Conservation (phyloP, 2,329 filamentous ascomycete species). For the Botrytis squamosa region DNA sequence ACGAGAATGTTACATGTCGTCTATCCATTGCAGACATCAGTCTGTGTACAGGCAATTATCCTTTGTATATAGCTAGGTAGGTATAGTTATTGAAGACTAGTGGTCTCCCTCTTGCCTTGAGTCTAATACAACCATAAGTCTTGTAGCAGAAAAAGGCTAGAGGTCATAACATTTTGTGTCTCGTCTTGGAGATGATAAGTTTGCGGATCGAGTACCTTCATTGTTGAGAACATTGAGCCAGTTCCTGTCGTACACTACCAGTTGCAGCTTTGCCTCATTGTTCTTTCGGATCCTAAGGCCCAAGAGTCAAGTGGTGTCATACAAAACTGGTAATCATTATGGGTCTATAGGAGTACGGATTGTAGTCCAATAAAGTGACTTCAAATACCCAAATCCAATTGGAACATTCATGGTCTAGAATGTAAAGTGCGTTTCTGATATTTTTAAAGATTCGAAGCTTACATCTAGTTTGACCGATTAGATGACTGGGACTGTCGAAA, state of each 20-base stretch:
- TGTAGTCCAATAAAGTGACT: background rate
- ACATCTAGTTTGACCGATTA: background rate
- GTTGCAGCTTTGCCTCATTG: background rate
- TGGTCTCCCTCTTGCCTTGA: background rate
- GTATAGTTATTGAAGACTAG: background rate
- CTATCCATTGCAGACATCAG: background rate
- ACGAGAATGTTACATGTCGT: background rate
- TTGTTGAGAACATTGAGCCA: background rate
- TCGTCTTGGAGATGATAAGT: background rate
- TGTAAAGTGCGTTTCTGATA: background rate
- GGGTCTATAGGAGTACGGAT: background rate
- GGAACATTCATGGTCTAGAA: background rate
- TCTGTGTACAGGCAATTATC: background rate
- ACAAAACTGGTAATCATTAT: background rate
- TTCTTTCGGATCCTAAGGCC: background rate
- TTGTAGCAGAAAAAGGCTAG: fast-evolving
- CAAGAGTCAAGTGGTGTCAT: background rate
- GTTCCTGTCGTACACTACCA: background rate
- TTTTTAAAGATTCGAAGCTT: background rate
- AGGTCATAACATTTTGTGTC: background rate
- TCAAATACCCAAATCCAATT: background rate
- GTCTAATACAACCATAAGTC: fast-evolving
- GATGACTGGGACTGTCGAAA: background rate
- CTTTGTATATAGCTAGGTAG: background rate
- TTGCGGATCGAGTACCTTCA: background rate